Evolutionary conservation across 768 basidiomycete species (phyloP).

Genomic region (Tulasnella sp.): DNA sequence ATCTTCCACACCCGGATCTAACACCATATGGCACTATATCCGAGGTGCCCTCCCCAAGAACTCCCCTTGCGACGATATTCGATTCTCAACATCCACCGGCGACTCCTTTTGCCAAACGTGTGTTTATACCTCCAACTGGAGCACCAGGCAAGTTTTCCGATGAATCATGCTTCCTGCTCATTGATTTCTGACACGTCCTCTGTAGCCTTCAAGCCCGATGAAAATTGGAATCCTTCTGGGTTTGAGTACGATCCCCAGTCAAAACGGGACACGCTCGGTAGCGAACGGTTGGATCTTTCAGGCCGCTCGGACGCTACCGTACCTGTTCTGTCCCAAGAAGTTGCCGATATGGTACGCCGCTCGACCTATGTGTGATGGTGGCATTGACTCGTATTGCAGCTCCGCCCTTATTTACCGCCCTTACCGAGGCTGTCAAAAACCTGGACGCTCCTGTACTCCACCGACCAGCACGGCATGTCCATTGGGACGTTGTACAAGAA

Average conservation of each 20-base stretch:
- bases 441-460: slow-evolving; percentile 77
- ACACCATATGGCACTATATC: not conserved
- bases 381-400: slow-evolving; percentile 30
- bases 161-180: not conserved
- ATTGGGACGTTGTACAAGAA: slow-evolving; percentile 67
- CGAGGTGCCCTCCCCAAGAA: not conserved
- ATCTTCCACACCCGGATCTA: slow-evolving; percentile 1
- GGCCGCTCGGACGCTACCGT: slow-evolving; percentile 47
- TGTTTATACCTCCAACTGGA: slow-evolving; percentile 40
- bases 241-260: slow-evolving; percentile 28
- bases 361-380: not conserved
- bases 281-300: slow-evolving; percentile 33
- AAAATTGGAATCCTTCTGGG: slow-evolving; percentile 54
- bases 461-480: slow-evolving; percentile 93
- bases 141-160: slow-evolving; percentile 40
- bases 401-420: slow-evolving; percentile 60
- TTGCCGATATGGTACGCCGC: slow-evolving; percentile 49
- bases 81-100: not conserved
- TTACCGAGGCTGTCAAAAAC: slow-evolving; percentile 52
- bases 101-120: slow-evolving; percentile 36
- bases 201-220: slow-evolving; percentile 47
- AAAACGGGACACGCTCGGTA: slow-evolving; percentile 29
- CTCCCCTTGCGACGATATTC: not conserved
- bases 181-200: not conserved
- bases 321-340: slow-evolving; percentile 36